phyloP scores from a whole-genome alignment of 2,329 filamentous ascomycete species.

The Verticillium nubilum region DNA sequence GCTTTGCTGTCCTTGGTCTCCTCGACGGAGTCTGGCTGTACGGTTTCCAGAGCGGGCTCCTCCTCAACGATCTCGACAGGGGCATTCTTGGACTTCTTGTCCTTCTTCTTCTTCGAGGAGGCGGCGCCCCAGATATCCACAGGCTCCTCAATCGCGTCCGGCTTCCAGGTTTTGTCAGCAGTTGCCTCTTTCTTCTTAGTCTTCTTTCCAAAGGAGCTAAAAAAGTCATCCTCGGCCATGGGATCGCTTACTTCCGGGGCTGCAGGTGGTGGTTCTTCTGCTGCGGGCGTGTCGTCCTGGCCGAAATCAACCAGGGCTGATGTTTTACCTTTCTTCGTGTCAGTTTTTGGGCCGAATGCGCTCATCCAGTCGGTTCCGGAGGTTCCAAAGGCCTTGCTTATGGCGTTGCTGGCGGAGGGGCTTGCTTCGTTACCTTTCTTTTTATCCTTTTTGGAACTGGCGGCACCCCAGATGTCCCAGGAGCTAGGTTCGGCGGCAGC shows the following conservation, averaged over 20 bases:
- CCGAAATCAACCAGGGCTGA: constrained; percentile 30
- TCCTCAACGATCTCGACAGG: constrained; percentile 41
- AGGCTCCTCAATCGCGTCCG: constrained; percentile 37
- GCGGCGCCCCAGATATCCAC: constrained; percentile 12
- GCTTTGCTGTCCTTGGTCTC: constrained; percentile 37
- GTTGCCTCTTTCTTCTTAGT: constrained; percentile 4
- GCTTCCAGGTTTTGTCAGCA: constrained; percentile 27
- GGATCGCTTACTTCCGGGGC: constrained; percentile 24
- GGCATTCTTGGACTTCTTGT: constrained; percentile 42
- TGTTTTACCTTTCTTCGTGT: constrained; percentile 36
- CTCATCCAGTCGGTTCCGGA: constrained; percentile 7
- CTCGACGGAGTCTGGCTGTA: constrained; percentile 39
- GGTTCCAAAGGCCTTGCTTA: constrained; percentile 5
- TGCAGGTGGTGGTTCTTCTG: constrained; percentile 19
- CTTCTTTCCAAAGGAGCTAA: constrained; percentile 36
- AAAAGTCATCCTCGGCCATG: constrained; percentile 44
- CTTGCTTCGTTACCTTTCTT: constrained; percentile 20
- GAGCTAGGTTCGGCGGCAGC: constrained; percentile 11
- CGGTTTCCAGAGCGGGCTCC: constrained; percentile 35
- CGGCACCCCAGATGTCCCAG: constrained; percentile 16
- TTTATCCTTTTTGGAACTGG: constrained; percentile 21
- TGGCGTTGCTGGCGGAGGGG: constrained; percentile 5
- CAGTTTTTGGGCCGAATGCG: constrained; percentile 25
- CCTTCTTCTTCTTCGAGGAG: constrained; percentile 34
- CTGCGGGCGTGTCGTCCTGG: constrained; percentile 17